Evolutionary conservation across 2,329 filamentous ascomycete species (phyloP).

Genomic region (Fusarium tanahbumbuense): DNA sequence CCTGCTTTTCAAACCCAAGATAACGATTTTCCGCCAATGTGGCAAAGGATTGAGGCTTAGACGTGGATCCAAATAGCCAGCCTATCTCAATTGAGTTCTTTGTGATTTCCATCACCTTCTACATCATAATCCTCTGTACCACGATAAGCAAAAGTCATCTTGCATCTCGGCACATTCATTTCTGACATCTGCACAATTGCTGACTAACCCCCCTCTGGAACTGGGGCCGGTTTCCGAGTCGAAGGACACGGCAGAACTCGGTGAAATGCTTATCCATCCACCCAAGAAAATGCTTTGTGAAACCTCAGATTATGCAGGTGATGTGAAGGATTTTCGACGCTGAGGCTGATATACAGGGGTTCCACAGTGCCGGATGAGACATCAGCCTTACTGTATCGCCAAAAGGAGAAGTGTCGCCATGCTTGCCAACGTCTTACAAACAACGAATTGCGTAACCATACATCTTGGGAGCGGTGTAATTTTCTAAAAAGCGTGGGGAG

Average conservation of each 20-base stretch:
- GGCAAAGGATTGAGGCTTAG: background rate
- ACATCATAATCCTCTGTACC: background rate
- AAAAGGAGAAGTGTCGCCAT: background rate
- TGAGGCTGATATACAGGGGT: background rate
- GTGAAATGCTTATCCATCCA: background rate
- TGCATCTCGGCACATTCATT: background rate
- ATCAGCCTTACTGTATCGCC: background rate
- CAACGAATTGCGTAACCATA: background rate
- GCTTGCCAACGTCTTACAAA: background rate
- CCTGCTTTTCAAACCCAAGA: background rate
- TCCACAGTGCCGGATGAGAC: background rate
- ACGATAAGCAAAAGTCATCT: background rate
- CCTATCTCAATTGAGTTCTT: background rate
- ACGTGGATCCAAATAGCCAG: background rate
- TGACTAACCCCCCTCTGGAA: background rate
- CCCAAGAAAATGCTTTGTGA: background rate
- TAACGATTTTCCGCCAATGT: background rate
- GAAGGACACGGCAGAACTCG: background rate
- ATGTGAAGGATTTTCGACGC: background rate
- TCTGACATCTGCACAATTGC: background rate
- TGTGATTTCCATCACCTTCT: background rate
- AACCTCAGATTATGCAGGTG: background rate
- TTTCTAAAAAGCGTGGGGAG: background rate
- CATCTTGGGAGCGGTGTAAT: background rate
- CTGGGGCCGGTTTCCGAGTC: background rate